Evolutionary conservation across 2,329 filamentous ascomycete species (phyloP), one percentile per base, ranked within the genome.

Genomic region (Trichocomaceae sp.): DNA sequence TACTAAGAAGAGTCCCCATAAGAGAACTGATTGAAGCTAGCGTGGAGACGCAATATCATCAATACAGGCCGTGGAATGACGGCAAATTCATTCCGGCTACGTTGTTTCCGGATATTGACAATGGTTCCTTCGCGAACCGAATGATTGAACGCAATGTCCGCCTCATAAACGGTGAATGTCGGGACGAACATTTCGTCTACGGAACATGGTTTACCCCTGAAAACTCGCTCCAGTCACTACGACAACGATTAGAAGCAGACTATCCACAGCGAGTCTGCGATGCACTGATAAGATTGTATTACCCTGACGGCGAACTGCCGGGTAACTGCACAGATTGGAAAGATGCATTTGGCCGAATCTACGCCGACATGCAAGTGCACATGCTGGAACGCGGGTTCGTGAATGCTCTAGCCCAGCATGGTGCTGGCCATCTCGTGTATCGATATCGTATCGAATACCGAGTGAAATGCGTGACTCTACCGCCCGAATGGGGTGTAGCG

Each of bases 331-430:
- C 66, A 37, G 67, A 75, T 60, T 83, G 80, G 80, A 31, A 64
- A 47, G 75, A 80, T 23, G 75, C 75, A 0, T 83, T 81, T 62
- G 80, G 79, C 0, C 69, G 69, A 13, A 69, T 83, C 5, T 83
- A 83, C 58, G 79, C 80, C 2, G 77, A 81, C 52, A 75, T 81
- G 57, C 80, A 83, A 61, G 76, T 83, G 8, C 75, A 83, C 60
- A 67, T 69, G 17, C 73, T 80, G 15, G 72, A 80, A 62, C 75
- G 79, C 6, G 80, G 80, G 0, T 75, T 82, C 54, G 68, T 76
- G 5, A 65, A 75, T 35, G 71, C 72, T 0, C 67, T 83, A 1
- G 70, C 70, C 0, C 61, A 65, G 15, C 70, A 69, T 2, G 76
- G 75, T 0, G 72, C 75, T 0, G 76, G 72, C 4, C 65, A 71